These are phyloP conservation scores for Suillus luteus DNA, from an alignment of 768 basidiomycete species.

Conservation along the genomic window DNA sequence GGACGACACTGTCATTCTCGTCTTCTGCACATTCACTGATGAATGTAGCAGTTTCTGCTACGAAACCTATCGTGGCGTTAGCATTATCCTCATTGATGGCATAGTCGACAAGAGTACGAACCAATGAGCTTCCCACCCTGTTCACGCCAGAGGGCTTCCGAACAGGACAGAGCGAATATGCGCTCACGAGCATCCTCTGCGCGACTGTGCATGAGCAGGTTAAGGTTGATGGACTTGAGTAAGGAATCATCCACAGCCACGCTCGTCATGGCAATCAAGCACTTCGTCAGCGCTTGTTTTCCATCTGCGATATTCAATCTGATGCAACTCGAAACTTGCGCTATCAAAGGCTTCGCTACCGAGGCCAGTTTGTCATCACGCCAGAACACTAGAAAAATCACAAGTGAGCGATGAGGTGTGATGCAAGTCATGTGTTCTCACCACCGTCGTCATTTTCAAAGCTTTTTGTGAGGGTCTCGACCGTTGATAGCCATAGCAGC, in stretches of 20 bases:
- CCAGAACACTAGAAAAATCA: conserved; percentile 74
- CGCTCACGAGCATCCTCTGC: conserved; percentile 76
- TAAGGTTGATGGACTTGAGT: conserved; percentile 81
- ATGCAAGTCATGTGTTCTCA: conserved; percentile 35
- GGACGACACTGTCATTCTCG: conserved; percentile 82
- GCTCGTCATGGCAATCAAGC: conserved; percentile 50
- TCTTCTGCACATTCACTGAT: conserved; percentile 88
- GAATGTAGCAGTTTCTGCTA: conserved; percentile 81
- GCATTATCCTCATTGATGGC: neutral
- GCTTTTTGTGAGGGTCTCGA: conserved; percentile 67
- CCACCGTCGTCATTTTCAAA: conserved; percentile 81
- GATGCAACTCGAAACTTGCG: conserved; percentile 62
- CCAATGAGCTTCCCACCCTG: conserved; percentile 78
- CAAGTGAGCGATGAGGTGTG: neutral
- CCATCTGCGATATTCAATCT: conserved; percentile 39
- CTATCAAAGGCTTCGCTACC: conserved; percentile 57
- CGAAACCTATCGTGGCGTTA: conserved; percentile 54
- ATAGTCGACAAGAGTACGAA: conserved; percentile 34
- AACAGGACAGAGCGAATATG: conserved; percentile 66
- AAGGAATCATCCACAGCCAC: conserved; percentile 55
- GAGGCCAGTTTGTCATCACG: conserved; percentile 75
- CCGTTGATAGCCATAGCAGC: conserved; percentile 62
- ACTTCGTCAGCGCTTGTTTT: conserved; percentile 46
- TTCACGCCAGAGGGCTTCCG: conserved; percentile 73
- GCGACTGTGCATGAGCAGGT: conserved; percentile 86